These are phyloP conservation scores for Avena eriantha DNA, from an alignment of 176 grass and related monocot genomes.

Conservation along the genomic window DNA sequence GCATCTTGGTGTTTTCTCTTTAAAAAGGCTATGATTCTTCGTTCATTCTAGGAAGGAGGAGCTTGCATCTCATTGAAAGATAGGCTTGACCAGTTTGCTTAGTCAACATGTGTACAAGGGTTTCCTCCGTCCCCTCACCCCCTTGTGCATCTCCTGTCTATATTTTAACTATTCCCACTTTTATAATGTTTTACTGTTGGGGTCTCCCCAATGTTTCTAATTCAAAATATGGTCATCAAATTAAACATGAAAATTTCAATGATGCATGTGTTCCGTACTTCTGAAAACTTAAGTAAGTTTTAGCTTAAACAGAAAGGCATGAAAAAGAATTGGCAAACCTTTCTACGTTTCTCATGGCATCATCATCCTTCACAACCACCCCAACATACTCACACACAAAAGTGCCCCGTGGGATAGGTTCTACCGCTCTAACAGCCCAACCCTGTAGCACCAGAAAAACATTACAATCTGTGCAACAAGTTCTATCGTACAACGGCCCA, in stretches of 20 bases:
- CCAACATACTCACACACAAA: constrained; percentile 97
- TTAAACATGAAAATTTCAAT: constrained; percentile 7
- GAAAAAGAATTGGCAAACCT: constrained; percentile 59
- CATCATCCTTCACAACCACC: constrained; percentile 69
- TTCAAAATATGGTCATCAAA: not conserved
- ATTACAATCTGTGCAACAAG: too few relatives aligned
- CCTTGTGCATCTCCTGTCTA: not conserved
- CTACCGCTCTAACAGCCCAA: constrained; percentile 23
- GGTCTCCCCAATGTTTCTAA: not conserved
- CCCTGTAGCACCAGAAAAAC: too few relatives aligned
- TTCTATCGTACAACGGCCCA: not conserved
- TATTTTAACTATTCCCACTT: not conserved
- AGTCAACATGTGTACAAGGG: too few relatives aligned
- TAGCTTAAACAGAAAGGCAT: not conserved
- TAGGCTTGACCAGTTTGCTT: too few relatives aligned
- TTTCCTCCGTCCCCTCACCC: too few relatives aligned
- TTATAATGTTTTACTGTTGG: not conserved
- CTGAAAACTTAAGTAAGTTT: not conserved
- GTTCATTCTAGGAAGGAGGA: not conserved
- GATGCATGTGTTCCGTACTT: not conserved
- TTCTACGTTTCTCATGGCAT: constrained; percentile 49
- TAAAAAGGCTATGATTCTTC: not conserved
- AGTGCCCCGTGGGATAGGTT: constrained; percentile 78
- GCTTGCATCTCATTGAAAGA: not conserved
- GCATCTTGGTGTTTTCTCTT: not conserved